These are phyloP conservation scores for Dicorynia guianensis DNA, from an alignment of 306 rosid genomes.

Conservation along the genomic window DNA sequence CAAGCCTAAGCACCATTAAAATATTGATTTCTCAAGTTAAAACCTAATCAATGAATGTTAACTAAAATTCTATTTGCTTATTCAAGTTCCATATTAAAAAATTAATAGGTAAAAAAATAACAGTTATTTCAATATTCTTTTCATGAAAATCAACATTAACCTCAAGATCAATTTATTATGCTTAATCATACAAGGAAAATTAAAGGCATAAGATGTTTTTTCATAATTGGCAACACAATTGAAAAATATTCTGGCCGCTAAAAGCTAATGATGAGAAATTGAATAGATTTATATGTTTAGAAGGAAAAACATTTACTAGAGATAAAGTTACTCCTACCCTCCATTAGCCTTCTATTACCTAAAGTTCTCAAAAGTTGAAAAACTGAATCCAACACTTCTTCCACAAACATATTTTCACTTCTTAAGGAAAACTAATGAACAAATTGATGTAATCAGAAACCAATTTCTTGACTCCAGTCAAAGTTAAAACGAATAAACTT, in stretches of 20 bases:
- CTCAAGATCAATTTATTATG: neutral
- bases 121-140: neutral
- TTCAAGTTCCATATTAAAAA: neutral
- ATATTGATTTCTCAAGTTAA: neutral
- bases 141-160: constrained; percentile 28
- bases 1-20: neutral
- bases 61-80: neutral
- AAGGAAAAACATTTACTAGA: neutral
- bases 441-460: constrained; percentile 12
- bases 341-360: neutral
- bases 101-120: neutral
- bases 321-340: neutral
- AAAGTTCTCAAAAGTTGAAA: constrained; percentile 32
- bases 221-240: constrained; percentile 15
- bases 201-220: constrained; percentile 23
- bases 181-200: constrained; percentile 1
- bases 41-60: neutral
- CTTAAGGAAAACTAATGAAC: constrained; percentile 4
- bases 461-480: neutral
- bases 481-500: neutral
- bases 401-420: neutral
- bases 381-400: constrained; percentile 13
- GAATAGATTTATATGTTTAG: neutral
- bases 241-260: neutral
- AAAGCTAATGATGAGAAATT: constrained; percentile 1